Conservation (phyloP, 768 basidiomycete genomes). For the Sistotremastrum suecicum region DNA sequence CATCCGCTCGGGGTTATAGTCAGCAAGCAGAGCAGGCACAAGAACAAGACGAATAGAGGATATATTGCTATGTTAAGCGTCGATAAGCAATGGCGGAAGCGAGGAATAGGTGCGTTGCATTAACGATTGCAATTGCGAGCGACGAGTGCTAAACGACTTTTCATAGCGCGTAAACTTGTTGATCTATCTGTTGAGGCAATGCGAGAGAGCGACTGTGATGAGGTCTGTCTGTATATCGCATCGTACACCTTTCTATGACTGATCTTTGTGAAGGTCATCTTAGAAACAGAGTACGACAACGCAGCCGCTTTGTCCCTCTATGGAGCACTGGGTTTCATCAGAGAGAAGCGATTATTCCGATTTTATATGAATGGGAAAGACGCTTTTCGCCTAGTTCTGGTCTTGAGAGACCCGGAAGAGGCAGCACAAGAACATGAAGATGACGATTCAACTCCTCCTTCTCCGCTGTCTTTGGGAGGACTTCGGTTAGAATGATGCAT, state of each 20-base stretch:
- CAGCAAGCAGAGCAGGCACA: conserved; percentile 91
- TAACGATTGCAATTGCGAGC: too few species aligned
- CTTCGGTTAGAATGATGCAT: too few species aligned
- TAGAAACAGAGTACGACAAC: conserved; percentile 96
- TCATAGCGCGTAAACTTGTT: conserved; percentile 73
- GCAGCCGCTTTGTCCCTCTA: conserved; percentile 77
- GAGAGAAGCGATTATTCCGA: conserved; percentile 85
- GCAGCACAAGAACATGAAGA: too few species aligned
- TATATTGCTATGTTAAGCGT: conserved; percentile 99
- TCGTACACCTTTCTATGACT: conserved; percentile 1
- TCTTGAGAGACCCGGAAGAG: conserved; percentile 16
- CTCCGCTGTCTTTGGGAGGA: too few species aligned
- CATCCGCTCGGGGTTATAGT: conserved; percentile 84
- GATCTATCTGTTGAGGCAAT: conserved; percentile 72
- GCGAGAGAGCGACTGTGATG: conserved; percentile 69
- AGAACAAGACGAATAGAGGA: conserved; percentile 61
- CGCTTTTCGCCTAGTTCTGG: conserved; percentile 71
- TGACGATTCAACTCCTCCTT: too few species aligned
- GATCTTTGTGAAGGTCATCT: conserved; percentile 49
- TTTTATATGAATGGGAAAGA: conserved; percentile 98
- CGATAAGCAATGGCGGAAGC: conserved; percentile 67
- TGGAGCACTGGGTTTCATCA: conserved; percentile 85
- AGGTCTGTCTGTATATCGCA: conserved; percentile 40
- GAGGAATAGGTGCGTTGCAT: conserved; percentile 69
- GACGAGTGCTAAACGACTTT: neutral